Evolutionary conservation across 768 basidiomycete species (phyloP).

Genomic region (Suillus decipiens): DNA sequence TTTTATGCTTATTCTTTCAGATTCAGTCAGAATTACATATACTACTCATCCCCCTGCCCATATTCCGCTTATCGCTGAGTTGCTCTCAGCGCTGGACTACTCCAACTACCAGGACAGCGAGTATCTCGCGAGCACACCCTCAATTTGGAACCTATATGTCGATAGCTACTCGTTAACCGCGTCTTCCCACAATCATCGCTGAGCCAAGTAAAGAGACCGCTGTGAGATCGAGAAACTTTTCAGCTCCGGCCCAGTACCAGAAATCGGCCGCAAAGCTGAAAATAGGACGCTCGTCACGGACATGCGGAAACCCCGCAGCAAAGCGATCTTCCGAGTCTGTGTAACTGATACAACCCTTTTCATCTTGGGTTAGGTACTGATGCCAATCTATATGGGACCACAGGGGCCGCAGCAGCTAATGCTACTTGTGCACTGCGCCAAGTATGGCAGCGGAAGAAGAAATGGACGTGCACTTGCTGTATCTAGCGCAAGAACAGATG

Average conservation of each 20-base stretch:
- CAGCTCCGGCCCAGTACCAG: background rate
- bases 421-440: constrained; percentile 48
- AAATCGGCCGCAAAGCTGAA: background rate
- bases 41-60: background rate
- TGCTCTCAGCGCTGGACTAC: background rate
- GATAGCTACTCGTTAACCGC: background rate
- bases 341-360: background rate
- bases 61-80: background rate
- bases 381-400: constrained; percentile 45
- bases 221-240: background rate
- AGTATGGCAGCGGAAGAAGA: background rate
- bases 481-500: background rate
- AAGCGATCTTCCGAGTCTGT: constrained; percentile 72
- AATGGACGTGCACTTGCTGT: background rate
- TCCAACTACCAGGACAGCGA: background rate
- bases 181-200: background rate
- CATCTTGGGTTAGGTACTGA: background rate
- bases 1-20: background rate
- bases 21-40: background rate
- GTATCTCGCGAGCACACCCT: background rate
- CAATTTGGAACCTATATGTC: background rate
- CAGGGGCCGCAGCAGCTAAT: constrained; percentile 77
- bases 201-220: background rate
- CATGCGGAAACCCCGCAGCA: constrained; percentile 96
- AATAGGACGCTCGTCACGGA: constrained; percentile 86